Evolutionary conservation across 345 rosid species (phyloP).

Genomic region (Boechera divaricarpa): DNA sequence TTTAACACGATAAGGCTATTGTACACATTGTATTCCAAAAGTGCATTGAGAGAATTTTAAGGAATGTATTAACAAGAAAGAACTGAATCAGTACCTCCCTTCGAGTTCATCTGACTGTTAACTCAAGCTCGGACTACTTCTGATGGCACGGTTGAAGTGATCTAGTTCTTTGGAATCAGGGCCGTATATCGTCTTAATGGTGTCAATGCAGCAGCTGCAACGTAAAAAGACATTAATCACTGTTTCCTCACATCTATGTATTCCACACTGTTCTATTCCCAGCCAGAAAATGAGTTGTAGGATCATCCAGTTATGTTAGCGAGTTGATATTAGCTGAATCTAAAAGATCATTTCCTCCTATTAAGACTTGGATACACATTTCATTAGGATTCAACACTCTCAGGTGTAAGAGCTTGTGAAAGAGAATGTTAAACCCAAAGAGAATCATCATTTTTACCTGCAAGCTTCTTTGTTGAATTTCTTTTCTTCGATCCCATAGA

Average conservation of each 20-base stretch:
- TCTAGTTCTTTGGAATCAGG: conserved; percentile 62
- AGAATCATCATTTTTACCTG: conserved; percentile 45
- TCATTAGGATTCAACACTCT: neutral
- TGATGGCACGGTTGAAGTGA: conserved; percentile 55
- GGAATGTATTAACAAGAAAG: conserved; percentile 13
- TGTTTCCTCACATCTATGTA: neutral
- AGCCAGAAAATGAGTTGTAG: neutral
- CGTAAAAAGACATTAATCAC: conserved; percentile 16
- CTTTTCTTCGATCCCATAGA: conserved; percentile 64
- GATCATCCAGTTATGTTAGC: neutral
- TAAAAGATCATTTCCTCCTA: too few species aligned
- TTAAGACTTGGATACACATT: neutral
- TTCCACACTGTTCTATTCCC: conserved; percentile 12
- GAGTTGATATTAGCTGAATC: neutral
- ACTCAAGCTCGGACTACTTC: conserved; percentile 43
- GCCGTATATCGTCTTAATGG: conserved; percentile 75
- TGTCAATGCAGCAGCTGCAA: conserved; percentile 68
- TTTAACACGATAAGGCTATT: conserved; percentile 4
- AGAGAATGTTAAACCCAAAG: neutral
- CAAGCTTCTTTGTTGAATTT: conserved; percentile 78
- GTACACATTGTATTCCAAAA: neutral
- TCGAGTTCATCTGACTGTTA: neutral
- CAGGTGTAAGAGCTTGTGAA: neutral
- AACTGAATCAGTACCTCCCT: conserved; percentile 24
- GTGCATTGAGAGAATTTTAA: neutral